phyloP scores from a whole-genome alignment of 352 stramenopile genomes.

The Globisporangium spinosum region DNA sequence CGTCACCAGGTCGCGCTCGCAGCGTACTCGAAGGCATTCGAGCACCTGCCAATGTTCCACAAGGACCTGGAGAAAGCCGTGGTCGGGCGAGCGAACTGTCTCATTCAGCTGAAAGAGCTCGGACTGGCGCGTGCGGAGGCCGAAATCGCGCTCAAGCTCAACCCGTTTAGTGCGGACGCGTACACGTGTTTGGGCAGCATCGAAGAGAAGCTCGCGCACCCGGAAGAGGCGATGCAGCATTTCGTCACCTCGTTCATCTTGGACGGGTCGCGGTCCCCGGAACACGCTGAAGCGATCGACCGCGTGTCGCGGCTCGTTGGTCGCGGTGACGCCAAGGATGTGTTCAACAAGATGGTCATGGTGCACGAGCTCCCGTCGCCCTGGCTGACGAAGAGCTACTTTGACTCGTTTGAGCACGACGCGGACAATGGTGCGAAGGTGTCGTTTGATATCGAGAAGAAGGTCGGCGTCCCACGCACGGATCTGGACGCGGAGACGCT shows the following conservation, averaged over 20 bases:
- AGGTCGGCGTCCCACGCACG: slow-evolving; percentile 21
- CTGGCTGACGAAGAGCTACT: slow-evolving; percentile 85
- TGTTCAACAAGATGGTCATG: slow-evolving; percentile 69
- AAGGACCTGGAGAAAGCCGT: slow-evolving; percentile 54
- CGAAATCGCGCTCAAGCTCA: slow-evolving; percentile 47
- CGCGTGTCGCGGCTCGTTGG: slow-evolving; percentile 64
- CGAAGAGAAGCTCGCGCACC: slow-evolving; percentile 45
- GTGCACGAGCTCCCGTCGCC: slow-evolving; percentile 66
- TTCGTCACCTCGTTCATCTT: slow-evolving; percentile 82
- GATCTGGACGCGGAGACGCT: slow-evolving; percentile 54
- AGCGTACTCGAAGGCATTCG: slow-evolving; percentile 57
- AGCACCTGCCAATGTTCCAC: slow-evolving; percentile 62
- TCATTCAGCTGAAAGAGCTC: slow-evolving; percentile 49
- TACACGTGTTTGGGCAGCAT: slow-evolving; percentile 70
- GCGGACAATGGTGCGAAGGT: slow-evolving; percentile 54
- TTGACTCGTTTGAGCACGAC: slow-evolving; percentile 82
- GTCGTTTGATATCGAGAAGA: slow-evolving; percentile 65
- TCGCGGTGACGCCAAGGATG: slow-evolving; percentile 54
- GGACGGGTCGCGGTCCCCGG: slow-evolving; percentile 65
- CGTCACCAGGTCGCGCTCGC: slow-evolving; percentile 52
- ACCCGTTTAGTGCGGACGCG: slow-evolving; percentile 63
- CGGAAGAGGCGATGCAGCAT: slow-evolving; percentile 75
- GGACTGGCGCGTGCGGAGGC: slow-evolving; percentile 38
- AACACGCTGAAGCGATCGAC: slow-evolving; percentile 71
- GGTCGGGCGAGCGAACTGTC: slow-evolving; percentile 56